A percentile compares a stretch with the other conserved stretches of the same genome.
Conservation (phyloP, 331 rosid genomes). For the Erythrophleum ivorense region DNA sequence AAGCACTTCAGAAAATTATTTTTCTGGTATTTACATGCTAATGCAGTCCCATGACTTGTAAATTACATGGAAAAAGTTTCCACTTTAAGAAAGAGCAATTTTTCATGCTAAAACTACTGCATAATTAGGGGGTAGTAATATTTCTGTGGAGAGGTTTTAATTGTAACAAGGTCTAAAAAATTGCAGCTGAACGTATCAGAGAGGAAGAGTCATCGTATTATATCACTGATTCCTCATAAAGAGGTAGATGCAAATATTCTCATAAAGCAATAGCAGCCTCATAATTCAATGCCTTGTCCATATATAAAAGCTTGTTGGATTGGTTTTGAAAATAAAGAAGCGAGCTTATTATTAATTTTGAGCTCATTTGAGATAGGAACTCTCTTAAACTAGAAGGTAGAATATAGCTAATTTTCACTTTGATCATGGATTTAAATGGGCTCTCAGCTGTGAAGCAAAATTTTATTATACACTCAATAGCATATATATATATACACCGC, state of each 20-base stretch:
- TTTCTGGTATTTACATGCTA: slow-evolving; percentile 15
- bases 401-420: slow-evolving; percentile 23
- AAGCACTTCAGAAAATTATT: slow-evolving; percentile 15
- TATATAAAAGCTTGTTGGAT: not conserved
- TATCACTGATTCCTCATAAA: not conserved
- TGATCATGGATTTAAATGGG: slow-evolving; percentile 13
- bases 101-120: slow-evolving; percentile 1
- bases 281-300: not conserved
- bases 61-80: slow-evolving; percentile 38
- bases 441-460: slow-evolving; percentile 11
- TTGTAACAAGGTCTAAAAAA: not conserved
- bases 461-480: slow-evolving; percentile 37
- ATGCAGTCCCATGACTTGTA: slow-evolving; percentile 20
- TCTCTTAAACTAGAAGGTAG: not conserved
- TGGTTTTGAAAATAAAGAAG: not conserved
- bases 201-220: not conserved
- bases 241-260: not conserved
- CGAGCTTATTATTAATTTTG: not conserved
- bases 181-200: not conserved
- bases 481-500: slow-evolving; percentile 27
- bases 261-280: not conserved
- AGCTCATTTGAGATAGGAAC: not conserved
- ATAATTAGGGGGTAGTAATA: not conserved
- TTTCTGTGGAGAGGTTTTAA: not conserved
- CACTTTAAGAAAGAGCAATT: not conserved